Evolutionary conservation across 2,329 filamentous ascomycete species (phyloP), one percentile per base, ranked within the genome.

Genomic region (Fusarium poae): DNA sequence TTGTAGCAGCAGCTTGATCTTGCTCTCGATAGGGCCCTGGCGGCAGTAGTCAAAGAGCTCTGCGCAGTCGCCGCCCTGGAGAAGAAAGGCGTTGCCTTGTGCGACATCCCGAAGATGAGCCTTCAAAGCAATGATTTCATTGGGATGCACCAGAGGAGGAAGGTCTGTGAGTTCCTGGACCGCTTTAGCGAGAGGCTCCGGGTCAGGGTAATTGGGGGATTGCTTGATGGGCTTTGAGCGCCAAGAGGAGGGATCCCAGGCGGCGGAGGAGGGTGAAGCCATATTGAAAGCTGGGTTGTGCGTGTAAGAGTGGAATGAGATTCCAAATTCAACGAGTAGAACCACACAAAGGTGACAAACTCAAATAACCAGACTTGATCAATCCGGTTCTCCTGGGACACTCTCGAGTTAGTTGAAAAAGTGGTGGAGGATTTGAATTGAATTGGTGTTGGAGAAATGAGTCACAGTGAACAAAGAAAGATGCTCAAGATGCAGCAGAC

Each of bases 31-130:
- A 70, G 92, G 91, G 16, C 88, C 87, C 78, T 94, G 91, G 74
- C 92, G 90, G 80, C 96, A 99, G 84, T 99, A 99, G 79, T 96
- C 93, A 76, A 99, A 99, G 12, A 98, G 87, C 82, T 99, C 96
- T 18, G 96, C 96, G 77, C 96, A 99, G 81, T 99, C 96, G 67
- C 95, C 96, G 63, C 96, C 96, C 82, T 99, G 96, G 6, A 99
- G 88, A 12, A 99, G 85, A 78, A 99, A 98, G 15, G 95, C 93
- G 70, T 95, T 94, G 34, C 96, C 96, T 35, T 92, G 83, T 7
- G 96, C 96, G 8, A 97, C 96, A 81, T 97, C 93, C 62, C 89
- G 88, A 23, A 99, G 86, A 74, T 88, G 91, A 53, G 88, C 84
- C 77, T 94, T 94, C 54, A 99, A 86, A 67, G 88, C 91, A 72